Conservation (phyloP, 192 early-diverging fungal genomes). For the Geranomyces michiganensis region DNA sequence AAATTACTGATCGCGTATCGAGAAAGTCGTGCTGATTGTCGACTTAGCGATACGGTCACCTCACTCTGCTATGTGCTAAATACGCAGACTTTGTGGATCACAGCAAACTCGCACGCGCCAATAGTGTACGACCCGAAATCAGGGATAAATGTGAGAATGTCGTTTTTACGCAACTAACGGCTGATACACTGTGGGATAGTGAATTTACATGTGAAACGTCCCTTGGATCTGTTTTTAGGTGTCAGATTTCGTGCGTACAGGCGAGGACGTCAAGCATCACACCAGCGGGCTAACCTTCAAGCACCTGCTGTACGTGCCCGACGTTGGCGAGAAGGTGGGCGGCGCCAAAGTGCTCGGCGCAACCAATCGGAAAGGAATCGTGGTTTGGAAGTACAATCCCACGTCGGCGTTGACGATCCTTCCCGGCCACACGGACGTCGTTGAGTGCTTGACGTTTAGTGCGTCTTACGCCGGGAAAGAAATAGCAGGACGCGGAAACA, state of each 20-base stretch:
- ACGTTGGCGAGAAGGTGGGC: slow-evolving; percentile 49
- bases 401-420: slow-evolving; percentile 54
- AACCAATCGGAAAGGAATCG: slow-evolving; percentile 46
- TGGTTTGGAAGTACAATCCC: slow-evolving; percentile 62
- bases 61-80: slow-evolving; percentile 60
- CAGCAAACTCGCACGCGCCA: slow-evolving; percentile 52
- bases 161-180: background rate
- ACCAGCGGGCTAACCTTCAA: slow-evolving; percentile 43
- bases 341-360: slow-evolving; percentile 49
- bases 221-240: too few relatives aligned
- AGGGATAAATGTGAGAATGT: slow-evolving; percentile 54
- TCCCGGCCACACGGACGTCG: slow-evolving; percentile 55
- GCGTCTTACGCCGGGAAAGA: slow-evolving; percentile 12
- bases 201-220: too few relatives aligned
- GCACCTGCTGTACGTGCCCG: slow-evolving; percentile 53
- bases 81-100: slow-evolving; percentile 63
- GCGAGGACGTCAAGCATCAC: slow-evolving; percentile 40
- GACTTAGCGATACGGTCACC: slow-evolving; percentile 55
- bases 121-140: slow-evolving; percentile 60
- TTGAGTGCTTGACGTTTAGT: slow-evolving; percentile 61
- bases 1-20: slow-evolving; percentile 26
- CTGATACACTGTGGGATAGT: too few relatives aligned
- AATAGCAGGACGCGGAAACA: too few relatives aligned
- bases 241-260: slow-evolving; percentile 60
- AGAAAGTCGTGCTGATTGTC: too few relatives aligned